These are phyloP conservation scores for Picea glauca DNA, from an alignment of 75 land plant species.

Conservation along the genomic window DNA sequence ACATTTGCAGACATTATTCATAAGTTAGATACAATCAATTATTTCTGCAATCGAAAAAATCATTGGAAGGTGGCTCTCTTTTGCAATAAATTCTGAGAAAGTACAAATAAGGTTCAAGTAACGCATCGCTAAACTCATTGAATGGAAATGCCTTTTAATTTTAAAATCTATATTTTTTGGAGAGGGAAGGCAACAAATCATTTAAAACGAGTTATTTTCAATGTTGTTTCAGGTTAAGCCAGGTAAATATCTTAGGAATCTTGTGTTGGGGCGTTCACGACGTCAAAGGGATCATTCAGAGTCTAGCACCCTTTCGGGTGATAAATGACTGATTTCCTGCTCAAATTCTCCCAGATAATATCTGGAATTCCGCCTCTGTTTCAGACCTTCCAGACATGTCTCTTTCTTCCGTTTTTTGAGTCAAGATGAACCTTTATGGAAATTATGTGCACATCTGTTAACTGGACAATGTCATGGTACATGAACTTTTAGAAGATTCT, in stretches of 20 bases:
- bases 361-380: no score
- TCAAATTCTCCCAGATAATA: not conserved
- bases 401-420: not conserved
- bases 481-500: not conserved
- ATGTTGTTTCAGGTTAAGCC: slow-evolving; percentile 5
- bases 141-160: not conserved
- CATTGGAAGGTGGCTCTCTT: slow-evolving; percentile 53
- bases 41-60: slow-evolving; percentile 27
- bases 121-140: not conserved
- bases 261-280: not conserved
- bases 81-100: slow-evolving; percentile 9
- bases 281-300: not conserved
- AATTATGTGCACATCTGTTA: not conserved
- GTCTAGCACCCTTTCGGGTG: slow-evolving; percentile 2
- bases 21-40: slow-evolving; percentile 34
- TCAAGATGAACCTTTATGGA: not conserved
- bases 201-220: not conserved
- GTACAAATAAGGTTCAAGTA: not conserved
- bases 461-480: no score
- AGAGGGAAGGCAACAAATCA: not conserved
- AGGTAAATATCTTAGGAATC: not conserved
- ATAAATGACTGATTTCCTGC: not conserved
- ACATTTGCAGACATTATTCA: slow-evolving; percentile 61
- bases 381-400: no score
- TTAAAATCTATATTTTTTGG: not conserved